phyloP scores from a whole-genome alignment of 73 alveolate genomes.

The Halteria grandinella region DNA sequence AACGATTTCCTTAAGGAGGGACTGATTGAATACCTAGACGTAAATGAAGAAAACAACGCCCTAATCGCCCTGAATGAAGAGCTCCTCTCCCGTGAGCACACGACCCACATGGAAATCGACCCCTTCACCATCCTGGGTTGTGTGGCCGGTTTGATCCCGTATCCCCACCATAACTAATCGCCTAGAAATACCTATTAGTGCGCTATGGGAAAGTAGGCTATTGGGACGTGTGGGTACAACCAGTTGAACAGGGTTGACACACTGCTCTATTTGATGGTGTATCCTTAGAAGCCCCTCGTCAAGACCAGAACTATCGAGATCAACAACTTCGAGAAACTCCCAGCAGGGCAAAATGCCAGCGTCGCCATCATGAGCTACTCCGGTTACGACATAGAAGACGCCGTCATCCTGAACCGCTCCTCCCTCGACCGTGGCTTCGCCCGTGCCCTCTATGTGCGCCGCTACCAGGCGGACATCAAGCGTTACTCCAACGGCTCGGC shows the following conservation, averaged over 20 bases:
- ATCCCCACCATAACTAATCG: constrained; percentile 99
- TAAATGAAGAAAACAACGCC: constrained; percentile 98
- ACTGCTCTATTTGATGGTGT: constrained; percentile 89
- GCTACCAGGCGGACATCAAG: constrained; percentile 71
- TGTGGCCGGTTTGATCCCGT: constrained; percentile 94
- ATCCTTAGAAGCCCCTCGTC: constrained; percentile 98
- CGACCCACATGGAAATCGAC: constrained; percentile 99
- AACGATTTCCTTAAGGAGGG: constrained; percentile 90
- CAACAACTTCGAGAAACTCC: constrained; percentile 91
- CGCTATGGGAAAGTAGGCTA: constrained; percentile 99
- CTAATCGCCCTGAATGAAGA: constrained; percentile 94
- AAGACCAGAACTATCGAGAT: constrained; percentile 97
- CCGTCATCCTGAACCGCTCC: constrained; percentile 93
- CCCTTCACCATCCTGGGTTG: constrained; percentile 97
- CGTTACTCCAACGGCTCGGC: constrained; percentile 73
- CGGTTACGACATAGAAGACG: constrained; percentile 99
- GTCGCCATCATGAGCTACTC: constrained; percentile 99
- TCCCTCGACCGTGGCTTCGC: constrained; percentile 99
- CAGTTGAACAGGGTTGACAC: constrained; percentile 93
- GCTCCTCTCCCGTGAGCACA: constrained; percentile 78
- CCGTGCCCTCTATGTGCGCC: constrained; percentile 82
- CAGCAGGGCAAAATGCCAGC: constrained; percentile 99
- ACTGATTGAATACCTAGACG: constrained; percentile 94
- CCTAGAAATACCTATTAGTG: constrained; percentile 99
- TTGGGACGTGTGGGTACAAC: constrained; percentile 96